Evolutionary conservation across 176 grass and related monocot genomes (phyloP).

Genomic region (Bothriochloa decipiens): DNA sequence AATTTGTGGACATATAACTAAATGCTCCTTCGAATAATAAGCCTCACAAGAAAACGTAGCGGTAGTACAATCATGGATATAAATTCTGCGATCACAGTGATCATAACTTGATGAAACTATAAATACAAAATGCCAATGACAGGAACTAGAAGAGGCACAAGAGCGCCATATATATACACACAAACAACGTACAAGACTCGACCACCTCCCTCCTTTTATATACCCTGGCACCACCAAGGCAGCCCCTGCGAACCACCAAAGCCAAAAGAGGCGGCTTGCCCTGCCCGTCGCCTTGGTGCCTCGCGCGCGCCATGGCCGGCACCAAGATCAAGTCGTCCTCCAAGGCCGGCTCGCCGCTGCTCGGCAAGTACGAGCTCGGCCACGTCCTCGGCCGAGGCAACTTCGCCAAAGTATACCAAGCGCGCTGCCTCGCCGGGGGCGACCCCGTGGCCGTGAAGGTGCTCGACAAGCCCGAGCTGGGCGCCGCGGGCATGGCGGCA

Average conservation of each 20-base stretch:
- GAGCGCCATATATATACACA: neutral
- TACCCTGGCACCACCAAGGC: neutral
- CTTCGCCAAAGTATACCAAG: slow-evolving; percentile 96
- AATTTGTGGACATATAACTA: no score
- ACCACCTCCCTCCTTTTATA: slow-evolving; percentile 26
- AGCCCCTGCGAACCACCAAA: neutral
- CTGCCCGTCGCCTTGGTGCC: neutral
- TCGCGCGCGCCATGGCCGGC: slow-evolving; percentile 36
- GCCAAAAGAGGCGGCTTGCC: slow-evolving; percentile 2
- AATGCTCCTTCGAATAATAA: neutral
- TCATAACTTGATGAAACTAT: neutral
- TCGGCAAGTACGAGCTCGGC: slow-evolving; percentile 90
- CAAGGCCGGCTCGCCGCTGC: slow-evolving; percentile 53
- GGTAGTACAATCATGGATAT: neutral
- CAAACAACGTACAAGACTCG: neutral
- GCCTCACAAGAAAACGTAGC: neutral
- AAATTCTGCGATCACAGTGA: neutral
- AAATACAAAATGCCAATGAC: neutral
- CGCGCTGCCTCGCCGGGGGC: slow-evolving; percentile 57
- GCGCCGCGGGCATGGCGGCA: slow-evolving; percentile 47
- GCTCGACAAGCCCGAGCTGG: slow-evolving; percentile 64
- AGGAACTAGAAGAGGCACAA: neutral
- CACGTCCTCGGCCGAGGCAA: slow-evolving; percentile 78
- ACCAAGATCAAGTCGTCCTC: slow-evolving; percentile 28
- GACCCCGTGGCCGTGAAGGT: slow-evolving; percentile 75